These are phyloP conservation scores for Triticum turgidum DNA, from an alignment of 176 grass and related monocot genomes.

Conservation along the genomic window DNA sequence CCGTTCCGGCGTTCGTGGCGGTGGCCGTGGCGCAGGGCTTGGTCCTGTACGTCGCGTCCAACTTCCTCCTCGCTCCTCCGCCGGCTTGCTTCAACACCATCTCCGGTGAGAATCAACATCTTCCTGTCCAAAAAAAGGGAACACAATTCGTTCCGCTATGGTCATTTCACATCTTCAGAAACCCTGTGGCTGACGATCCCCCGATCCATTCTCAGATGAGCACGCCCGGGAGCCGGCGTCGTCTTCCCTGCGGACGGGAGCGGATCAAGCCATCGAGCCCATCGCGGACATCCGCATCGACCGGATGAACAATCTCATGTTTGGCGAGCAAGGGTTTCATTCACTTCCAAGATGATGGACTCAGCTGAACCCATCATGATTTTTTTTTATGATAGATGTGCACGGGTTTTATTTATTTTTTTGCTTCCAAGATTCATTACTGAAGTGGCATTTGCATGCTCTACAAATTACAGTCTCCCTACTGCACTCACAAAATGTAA, in stretches of 20 bases:
- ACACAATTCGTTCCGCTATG: not conserved
- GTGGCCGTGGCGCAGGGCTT: slow-evolving; percentile 35
- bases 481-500: not conserved
- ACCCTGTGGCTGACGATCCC: not conserved
- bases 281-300: slow-evolving; percentile 35
- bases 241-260: not conserved
- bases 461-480: not conserved
- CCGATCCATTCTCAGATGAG: slow-evolving; percentile 49
- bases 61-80: slow-evolving; percentile 42
- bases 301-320: slow-evolving; percentile 37
- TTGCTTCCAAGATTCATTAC: not conserved
- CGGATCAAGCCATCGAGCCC: slow-evolving; percentile 26
- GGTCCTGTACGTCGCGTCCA: slow-evolving; percentile 50
- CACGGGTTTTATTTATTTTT: not conserved
- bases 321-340: not conserved
- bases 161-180: not conserved
- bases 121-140: not conserved
- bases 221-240: slow-evolving; percentile 30
- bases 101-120: slow-evolving; percentile 33
- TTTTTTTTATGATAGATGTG: not conserved
- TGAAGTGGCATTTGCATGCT: not conserved
- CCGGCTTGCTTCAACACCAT: slow-evolving; percentile 45
- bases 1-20: not conserved
- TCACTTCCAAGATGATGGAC: not conserved
- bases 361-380: not conserved